Conservation (phyloP, 495 filamentous ascomycete species). For the Aspergillus hancockii region DNA sequence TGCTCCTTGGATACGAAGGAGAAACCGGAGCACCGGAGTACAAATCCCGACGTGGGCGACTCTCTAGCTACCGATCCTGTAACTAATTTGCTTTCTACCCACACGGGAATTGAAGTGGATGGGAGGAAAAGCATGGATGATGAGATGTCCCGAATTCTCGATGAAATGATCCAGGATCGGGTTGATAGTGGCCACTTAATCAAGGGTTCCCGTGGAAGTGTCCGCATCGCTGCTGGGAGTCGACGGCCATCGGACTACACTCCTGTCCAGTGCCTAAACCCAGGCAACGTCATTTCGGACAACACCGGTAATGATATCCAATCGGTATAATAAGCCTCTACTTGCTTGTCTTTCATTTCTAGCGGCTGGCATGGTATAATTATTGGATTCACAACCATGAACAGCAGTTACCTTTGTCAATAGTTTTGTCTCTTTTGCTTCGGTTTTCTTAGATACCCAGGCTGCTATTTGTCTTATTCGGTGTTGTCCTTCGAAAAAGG, state of each 20-base stretch:
- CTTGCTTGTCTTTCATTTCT: not conserved
- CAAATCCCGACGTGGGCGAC: not conserved
- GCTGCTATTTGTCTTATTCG: constrained; percentile 18
- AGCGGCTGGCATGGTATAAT: not conserved
- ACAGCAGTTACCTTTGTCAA: constrained; percentile 8
- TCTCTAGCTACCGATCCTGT: constrained; percentile 7
- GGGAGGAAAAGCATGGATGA: constrained; percentile 78
- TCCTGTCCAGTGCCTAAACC: constrained; percentile 30
- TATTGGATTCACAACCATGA: not conserved
- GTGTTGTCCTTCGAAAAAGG: constrained; percentile 4
- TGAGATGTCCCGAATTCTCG: constrained; percentile 85
- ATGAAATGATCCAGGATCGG: constrained; percentile 91
- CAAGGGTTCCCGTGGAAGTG: constrained; percentile 57
- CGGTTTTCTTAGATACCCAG: constrained; percentile 32
- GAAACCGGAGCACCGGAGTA: constrained; percentile 28
- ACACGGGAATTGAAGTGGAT: constrained; percentile 31
- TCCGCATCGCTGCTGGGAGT: constrained; percentile 45
- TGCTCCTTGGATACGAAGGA: constrained; percentile 34
- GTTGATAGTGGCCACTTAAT: constrained; percentile 69
- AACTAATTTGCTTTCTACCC: constrained; percentile 24
- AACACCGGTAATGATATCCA: not conserved
- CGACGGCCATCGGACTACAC: constrained; percentile 38
- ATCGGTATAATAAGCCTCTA: not conserved
- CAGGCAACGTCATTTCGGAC: constrained; percentile 14
- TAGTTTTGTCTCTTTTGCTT: constrained; percentile 16